Base-by-base conservation (phyloP, 768 basidiomycete genomes). In the Tephrocybe sp. region DNA sequence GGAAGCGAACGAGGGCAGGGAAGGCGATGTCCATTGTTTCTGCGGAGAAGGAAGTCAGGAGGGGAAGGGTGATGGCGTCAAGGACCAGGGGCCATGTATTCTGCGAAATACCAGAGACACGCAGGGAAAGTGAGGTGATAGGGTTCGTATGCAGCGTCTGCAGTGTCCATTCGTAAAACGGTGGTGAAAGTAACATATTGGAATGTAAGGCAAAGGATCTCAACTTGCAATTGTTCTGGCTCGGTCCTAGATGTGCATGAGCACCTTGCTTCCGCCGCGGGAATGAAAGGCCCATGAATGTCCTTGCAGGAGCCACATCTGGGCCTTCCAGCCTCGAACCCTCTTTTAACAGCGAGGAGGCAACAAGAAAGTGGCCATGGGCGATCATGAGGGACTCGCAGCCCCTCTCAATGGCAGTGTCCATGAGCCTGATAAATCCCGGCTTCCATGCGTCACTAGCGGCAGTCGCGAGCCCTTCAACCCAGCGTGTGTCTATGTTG, bases 131-230 rank as follows among this genome's bases (percentile, higher is more conserved):
- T 3, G 53, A 50, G 4, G 53, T 55, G 27, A 65, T 56, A 13
- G 45, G 55, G 34, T 46, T 57, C 2, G 36, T 46, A 3, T 55
- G 56, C 5, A 63, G 49, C 1, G 57, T 58, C 0, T 53, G 36
- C 2, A 62, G 48, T 4, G 55, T 59, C 64, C 64, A 65, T 1
- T 57, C 55, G 36, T 58, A 56, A 34, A 65, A 60, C 15, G 57
- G 50, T 18, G 49, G 42, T 1, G 50, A 47, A 40, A 65, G 55
- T 9, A 62, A 52, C 21, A 63, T 48, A 33, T 55, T 51, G 2
- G 58, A 58, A 41, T 57, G 50, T 2, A 63, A 45, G 15, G 21
- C 36, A n/a, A 65, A 49, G 4, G 55, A 49, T 2, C 29, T 33
- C 10, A 62, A 49, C 22, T 47, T 34, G n/a, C n/a, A n/a, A n/a